These are phyloP conservation scores for Hypoxylon sp. DNA, from an alignment of 2,329 filamentous ascomycete genomes.

Conservation along the genomic window DNA sequence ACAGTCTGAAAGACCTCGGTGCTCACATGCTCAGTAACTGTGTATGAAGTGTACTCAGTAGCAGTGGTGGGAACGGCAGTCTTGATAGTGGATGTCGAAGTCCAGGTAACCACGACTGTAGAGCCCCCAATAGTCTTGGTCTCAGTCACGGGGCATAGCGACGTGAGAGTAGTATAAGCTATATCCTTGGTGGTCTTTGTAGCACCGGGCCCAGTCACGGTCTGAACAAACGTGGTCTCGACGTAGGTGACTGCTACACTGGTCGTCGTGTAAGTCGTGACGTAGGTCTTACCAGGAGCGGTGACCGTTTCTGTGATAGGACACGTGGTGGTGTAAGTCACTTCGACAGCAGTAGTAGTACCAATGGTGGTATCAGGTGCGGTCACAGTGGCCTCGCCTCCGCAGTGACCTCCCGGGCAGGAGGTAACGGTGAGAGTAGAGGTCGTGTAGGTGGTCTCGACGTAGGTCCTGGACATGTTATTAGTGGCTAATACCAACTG, in stretches of 20 bases:
- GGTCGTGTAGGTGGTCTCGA: constrained; percentile 60
- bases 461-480: constrained; percentile 57
- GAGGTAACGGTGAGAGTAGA: constrained; percentile 61
- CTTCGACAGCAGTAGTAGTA: constrained; percentile 56
- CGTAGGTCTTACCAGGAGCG: constrained; percentile 56
- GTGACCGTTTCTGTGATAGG: constrained; percentile 56
- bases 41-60: constrained; percentile 53
- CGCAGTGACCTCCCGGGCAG: constrained; percentile 57
- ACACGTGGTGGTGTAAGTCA: constrained; percentile 58
- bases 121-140: constrained; percentile 61
- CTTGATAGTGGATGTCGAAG: constrained; percentile 57
- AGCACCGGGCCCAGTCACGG: constrained; percentile 55
- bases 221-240: constrained; percentile 55
- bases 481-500: constrained; percentile 32
- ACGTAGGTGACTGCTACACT: constrained; percentile 56
- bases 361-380: constrained; percentile 56
- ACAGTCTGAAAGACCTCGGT: constrained; percentile 56
- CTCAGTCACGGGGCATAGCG: constrained; percentile 62
- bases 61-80: constrained; percentile 53
- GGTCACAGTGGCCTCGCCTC: constrained; percentile 55
- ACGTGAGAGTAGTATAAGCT: constrained; percentile 61
- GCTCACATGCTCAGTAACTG: constrained; percentile 52
- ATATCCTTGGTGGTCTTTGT: constrained; percentile 58
- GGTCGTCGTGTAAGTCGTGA: constrained; percentile 61
- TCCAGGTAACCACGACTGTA: constrained; percentile 59